These are phyloP conservation scores for Xylaria arbuscula DNA, from an alignment of 2,329 filamentous ascomycete genomes.

Conservation along the genomic window DNA sequence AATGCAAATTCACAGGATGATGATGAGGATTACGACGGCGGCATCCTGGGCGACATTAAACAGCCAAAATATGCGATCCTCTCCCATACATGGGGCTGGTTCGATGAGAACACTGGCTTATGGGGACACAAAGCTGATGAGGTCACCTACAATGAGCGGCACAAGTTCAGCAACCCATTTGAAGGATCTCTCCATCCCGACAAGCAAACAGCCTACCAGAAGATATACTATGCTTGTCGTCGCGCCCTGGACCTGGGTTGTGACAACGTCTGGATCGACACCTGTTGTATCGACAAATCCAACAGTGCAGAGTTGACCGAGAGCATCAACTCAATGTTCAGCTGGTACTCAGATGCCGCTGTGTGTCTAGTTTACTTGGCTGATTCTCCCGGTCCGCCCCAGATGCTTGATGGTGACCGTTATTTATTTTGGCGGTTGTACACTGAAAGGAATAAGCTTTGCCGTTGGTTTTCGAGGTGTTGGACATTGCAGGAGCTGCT, in stretches of 20 bases:
- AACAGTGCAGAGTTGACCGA: neutral
- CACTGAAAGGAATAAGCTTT: neutral
- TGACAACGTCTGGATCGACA: constrained; percentile 10
- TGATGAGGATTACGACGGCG: neutral
- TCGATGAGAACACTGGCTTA: neutral
- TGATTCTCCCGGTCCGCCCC: neutral
- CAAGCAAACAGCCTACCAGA: constrained; percentile 6
- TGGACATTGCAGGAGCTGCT: constrained; percentile 12
- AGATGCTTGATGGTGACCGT: neutral
- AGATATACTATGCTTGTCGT: neutral
- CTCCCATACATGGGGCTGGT: constrained; percentile 7
- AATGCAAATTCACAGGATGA: neutral
- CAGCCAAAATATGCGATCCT: constrained; percentile 15
- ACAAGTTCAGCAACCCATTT: neutral
- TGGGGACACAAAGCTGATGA: constrained; percentile 5
- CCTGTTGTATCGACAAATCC: constrained; percentile 19
- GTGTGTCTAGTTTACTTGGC: constrained; percentile 14
- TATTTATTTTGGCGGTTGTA: neutral
- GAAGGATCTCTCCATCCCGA: neutral
- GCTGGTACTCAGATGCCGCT: constrained; percentile 18
- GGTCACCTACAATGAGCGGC: neutral
- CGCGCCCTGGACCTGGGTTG: neutral
- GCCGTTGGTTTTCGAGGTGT: constrained; percentile 12
- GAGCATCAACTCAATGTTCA: constrained; percentile 11
- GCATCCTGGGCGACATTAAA: neutral